phyloP scores from a whole-genome alignment of 495 filamentous ascomycete genomes.

The Hypoxylon rickii region DNA sequence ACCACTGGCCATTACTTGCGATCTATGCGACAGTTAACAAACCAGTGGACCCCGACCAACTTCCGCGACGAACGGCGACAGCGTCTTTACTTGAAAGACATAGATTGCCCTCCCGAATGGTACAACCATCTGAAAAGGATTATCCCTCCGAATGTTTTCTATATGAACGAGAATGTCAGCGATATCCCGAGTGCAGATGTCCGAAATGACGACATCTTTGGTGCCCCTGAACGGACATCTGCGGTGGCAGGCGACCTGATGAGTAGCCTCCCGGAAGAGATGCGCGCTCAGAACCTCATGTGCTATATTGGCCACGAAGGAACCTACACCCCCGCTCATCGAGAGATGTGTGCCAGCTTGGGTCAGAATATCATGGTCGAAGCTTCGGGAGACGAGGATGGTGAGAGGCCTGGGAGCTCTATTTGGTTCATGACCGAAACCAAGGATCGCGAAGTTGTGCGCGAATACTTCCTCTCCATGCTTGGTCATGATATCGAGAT shows the following conservation, averaged over 20 bases:
- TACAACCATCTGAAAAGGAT: conserved; percentile 72
- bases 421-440: conserved; percentile 99
- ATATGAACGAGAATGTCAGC: conserved; percentile 78
- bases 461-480: conserved; percentile 89
- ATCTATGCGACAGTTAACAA: conserved; percentile 75
- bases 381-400: conserved; percentile 71
- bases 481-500: conserved; percentile 96
- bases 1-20: conserved; percentile 86
- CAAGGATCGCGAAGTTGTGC: conserved; percentile 81
- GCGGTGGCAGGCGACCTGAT: conserved; percentile 81
- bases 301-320: conserved; percentile 98
- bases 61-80: conserved; percentile 74
- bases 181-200: conserved; percentile 37
- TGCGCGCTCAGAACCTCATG: conserved; percentile 96
- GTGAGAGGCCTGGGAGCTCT: conserved; percentile 80
- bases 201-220: conserved; percentile 49
- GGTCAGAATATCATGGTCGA: conserved; percentile 99
- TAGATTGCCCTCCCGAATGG: conserved; percentile 89
- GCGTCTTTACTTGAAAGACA: conserved; percentile 91
- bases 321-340: conserved; percentile 93
- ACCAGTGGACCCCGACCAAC: conserved; percentile 69
- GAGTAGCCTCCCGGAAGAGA: conserved; percentile 81
- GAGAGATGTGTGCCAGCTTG: conserved; percentile 95
- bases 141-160: conserved; percentile 80
- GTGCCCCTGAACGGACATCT: conserved; percentile 48